Evolutionary conservation across 2,329 filamentous ascomycete species (phyloP).

Genomic region (Aureobasidium namibiae): DNA sequence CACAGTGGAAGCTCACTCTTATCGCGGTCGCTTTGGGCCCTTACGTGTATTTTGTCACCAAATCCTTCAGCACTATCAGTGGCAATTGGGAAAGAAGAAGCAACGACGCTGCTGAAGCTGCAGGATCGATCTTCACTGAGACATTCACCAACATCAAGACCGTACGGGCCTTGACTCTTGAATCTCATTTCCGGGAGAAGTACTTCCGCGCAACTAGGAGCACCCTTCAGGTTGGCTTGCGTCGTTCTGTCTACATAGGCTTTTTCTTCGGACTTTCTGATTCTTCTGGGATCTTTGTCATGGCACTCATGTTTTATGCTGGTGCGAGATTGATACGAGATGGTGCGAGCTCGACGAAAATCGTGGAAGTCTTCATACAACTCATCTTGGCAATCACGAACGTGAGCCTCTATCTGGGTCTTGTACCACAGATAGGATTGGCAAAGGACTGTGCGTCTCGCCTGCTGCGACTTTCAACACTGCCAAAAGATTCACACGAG

Average conservation of each 20-base stretch:
- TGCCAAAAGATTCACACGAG: conserved; percentile 55
- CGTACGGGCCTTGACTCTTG: conserved; percentile 66
- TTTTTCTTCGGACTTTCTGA: conserved; percentile 72
- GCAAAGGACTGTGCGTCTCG: conserved; percentile 64
- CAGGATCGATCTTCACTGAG: conserved; percentile 61
- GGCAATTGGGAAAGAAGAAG: conserved; percentile 64
- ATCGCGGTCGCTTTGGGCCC: conserved; percentile 64
- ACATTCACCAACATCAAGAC: conserved; percentile 72
- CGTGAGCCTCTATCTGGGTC: conserved; percentile 59
- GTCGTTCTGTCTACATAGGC: conserved; percentile 59
- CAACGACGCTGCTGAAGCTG: conserved; percentile 53
- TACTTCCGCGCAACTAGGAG: conserved; percentile 45
- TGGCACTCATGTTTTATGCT: conserved; percentile 78
- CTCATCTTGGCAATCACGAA: conserved; percentile 77
- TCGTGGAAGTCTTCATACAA: conserved; percentile 71
- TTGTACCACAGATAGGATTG: conserved; percentile 72
- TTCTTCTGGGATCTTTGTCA: conserved; percentile 61
- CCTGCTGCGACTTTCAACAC: conserved; percentile 59
- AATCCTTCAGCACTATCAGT: conserved; percentile 56
- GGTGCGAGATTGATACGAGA: conserved; percentile 56
- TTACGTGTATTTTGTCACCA: conserved; percentile 57
- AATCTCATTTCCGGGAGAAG: conserved; percentile 60
- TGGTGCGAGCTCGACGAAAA: conserved; percentile 44
- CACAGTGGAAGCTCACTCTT: conserved; percentile 74
- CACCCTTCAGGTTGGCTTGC: conserved; percentile 54